These are phyloP conservation scores for Arthroderma sp. DNA, from an alignment of 2,329 filamentous ascomycete species.

Conservation along the genomic window DNA sequence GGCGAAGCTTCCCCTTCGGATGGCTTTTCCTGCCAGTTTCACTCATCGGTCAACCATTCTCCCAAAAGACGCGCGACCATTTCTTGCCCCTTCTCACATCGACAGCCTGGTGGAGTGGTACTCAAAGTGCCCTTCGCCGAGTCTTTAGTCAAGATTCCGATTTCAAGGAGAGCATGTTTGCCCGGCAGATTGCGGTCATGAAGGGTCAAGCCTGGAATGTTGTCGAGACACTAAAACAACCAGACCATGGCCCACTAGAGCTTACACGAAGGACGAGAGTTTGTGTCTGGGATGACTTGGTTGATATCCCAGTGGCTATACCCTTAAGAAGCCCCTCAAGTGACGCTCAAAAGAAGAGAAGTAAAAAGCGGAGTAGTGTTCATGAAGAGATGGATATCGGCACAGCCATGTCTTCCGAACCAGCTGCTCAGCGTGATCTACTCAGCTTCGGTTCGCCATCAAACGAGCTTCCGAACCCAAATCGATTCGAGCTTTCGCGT, in stretches of 20 bases:
- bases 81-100: slow-evolving; percentile 94
- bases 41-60: slow-evolving; percentile 90
- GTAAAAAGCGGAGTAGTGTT: slow-evolving; percentile 36
- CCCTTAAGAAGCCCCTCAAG: slow-evolving; percentile 72
- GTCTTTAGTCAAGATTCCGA: slow-evolving; percentile 88
- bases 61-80: slow-evolving; percentile 81
- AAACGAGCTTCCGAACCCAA: slow-evolving; percentile 57
- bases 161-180: slow-evolving; percentile 98
- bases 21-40: slow-evolving; percentile 97
- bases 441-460: slow-evolving; percentile 47
- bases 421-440: slow-evolving; percentile 47
- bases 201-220: slow-evolving; percentile 99
- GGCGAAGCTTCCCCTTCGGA: slow-evolving; percentile 86
- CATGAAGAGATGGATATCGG: slow-evolving; percentile 86
- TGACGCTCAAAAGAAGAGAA: slow-evolving; percentile 61
- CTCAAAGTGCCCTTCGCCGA: slow-evolving; percentile 68
- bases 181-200: slow-evolving; percentile 96
- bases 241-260: slow-evolving; percentile 85
- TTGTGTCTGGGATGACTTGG: slow-evolving; percentile 94
- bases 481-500: slow-evolving; percentile 55
- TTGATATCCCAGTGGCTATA: slow-evolving; percentile 88
- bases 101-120: slow-evolving; percentile 93
- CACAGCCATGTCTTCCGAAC: slow-evolving; percentile 46
- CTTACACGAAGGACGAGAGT: slow-evolving; percentile 81
- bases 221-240: slow-evolving; percentile 86